Base-by-base conservation (phyloP, 768 basidiomycete species). In the Mycena epipterygia region DNA sequence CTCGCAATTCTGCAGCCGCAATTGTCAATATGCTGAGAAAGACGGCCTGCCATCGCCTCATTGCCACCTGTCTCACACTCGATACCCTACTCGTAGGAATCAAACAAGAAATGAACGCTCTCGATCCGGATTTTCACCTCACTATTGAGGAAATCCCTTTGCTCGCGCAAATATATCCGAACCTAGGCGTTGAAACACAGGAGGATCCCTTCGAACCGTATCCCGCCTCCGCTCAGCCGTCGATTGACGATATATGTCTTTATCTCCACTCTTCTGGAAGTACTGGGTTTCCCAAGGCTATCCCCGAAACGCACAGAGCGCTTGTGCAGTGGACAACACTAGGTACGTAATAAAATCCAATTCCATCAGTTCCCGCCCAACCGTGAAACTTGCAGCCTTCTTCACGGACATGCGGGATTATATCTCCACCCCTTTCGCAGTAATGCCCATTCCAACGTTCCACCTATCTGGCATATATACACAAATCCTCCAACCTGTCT, bases 231-330 rank as follows among this genome's bases (percentile, higher is more conserved):
- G 21, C 12, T 5, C 68, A 61, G 12, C 60, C 76, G 0, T 19
- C 21, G 16, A 37, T 61, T 1, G 70, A 81, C 14, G 76, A 71
- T 21, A 39, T 79, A 9, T 39, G 74, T n/a, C 63, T 75, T 33
- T 80, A 79, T 62, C 61, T 84, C 3, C 82, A 84, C 60, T 85
- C 84, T 0, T 84, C 85, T 0, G 83, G 84, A 16, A 84, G 84
- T 49, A 83, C 84, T 0, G 82, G 83, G 1, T 78, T 81, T 27
- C 82, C 84, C 0, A 84, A 83, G 56, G 75, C 83, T 2, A 80
- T 84, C 42, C 72, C 77, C 2, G 75, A 78, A 42, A 81, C 75
- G 3, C 58, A 79, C 49, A 48, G 68, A 1, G 74, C 67, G 9
- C 56, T 69, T 6, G 42, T 73, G 3, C 75, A 79, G 11, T 82